Base-by-base conservation (phyloP, 768 basidiomycete genomes). In the Nidularia pulvinata region DNA sequence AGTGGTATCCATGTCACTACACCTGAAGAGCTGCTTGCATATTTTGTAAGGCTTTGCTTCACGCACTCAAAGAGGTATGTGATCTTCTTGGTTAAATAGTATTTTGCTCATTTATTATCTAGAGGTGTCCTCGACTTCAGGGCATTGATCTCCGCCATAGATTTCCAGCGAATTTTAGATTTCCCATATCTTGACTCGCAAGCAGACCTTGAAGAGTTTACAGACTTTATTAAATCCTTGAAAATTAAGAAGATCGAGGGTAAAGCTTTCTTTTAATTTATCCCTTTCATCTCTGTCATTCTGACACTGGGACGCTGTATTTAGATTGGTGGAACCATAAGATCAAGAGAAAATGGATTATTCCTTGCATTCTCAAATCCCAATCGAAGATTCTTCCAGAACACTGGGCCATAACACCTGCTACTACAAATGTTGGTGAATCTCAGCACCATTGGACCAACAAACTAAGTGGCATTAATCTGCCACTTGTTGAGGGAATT, bases 251-350 rank as follows among this genome's bases (percentile, higher is more conserved):
- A 1, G 33, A 59, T n/a, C 37, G 51, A 3, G 53, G 57, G 16
- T 9, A 57, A 5, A 47, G 52, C 3, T 33, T 55, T 6, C 59
- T 62, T 50, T 47, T 45, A 9, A 9, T 19, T 51, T 34, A 51
- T 46, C n/a, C 14, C n/a, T n/a, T n/a, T n/a, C n/a, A n/a, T n/a
- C n/a, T n/a, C n/a, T n/a, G n/a, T n/a, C n/a, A n/a, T n/a, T n/a
- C n/a, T n/a, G n/a, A n/a, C n/a, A n/a, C n/a, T n/a, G n/a, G n/a
- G n/a, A n/a, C n/a, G n/a, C n/a, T n/a, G n/a, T n/a, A 13, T 33
- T 25, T 50, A 60, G 60, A 58, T 53, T 65, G 62, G 64, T 65
- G 64, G 64, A 47, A 45, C 3, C 64, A 62, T 49, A 65, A 65
- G 34, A 36, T 54, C n/a, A 55, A 61, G n/a, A 59, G 53, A 46